Percentiles rank a stretch among this genome's conserved stretches.
These are phyloP conservation scores for Saturnispora sanitii DNA, from an alignment of 805 yeast genomes.

Conservation along the genomic window DNA sequence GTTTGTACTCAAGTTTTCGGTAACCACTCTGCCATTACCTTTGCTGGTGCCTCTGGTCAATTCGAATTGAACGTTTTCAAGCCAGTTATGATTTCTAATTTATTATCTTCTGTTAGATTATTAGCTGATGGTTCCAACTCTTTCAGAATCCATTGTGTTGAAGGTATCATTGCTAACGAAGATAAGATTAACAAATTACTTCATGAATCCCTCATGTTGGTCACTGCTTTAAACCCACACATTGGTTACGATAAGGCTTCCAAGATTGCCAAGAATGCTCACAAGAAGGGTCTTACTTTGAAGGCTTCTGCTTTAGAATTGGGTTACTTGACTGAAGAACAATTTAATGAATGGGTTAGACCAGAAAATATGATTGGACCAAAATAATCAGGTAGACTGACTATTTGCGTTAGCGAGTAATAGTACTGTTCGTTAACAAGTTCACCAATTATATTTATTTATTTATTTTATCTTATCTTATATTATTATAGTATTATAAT, in stretches of 20 bases:
- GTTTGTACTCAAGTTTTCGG: constrained; percentile 97
- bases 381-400: too few species aligned
- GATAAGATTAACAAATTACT: constrained; percentile 79
- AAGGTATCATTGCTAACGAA: constrained; percentile 82
- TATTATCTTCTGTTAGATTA: constrained; percentile 78
- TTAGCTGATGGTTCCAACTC: constrained; percentile 84
- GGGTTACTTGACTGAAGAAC: constrained; percentile 70
- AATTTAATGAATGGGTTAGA: constrained; percentile 93
- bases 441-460: background rate
- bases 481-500: background rate
- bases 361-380: constrained; percentile 99
- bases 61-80: constrained; percentile 97
- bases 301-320: constrained; percentile 92
- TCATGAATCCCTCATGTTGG: constrained; percentile 95
- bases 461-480: background rate
- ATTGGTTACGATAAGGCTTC: constrained; percentile 97
- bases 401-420: too few species aligned
- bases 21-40: constrained; percentile 88
- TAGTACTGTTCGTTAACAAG: too few species aligned
- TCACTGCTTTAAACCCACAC: constrained; percentile 96
- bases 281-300: constrained; percentile 92
- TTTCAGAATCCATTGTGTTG: constrained; percentile 91
- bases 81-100: constrained; percentile 89
- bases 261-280: constrained; percentile 97
- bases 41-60: constrained; percentile 98